Base-by-base conservation (phyloP, 371 early-diverging fungal genomes). In the Rhizopus delemar region DNA sequence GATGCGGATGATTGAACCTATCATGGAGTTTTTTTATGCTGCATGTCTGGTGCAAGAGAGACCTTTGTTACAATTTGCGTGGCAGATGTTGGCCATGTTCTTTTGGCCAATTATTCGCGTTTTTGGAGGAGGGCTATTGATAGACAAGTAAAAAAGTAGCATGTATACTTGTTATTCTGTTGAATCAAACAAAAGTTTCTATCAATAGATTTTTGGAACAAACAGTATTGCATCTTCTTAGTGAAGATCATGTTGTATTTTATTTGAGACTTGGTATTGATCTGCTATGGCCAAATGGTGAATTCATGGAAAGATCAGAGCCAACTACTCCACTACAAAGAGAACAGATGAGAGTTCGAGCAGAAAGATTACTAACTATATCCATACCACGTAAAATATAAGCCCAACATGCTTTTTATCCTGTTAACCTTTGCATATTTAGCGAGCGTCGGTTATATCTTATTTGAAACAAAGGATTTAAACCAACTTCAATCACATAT, bases 281-380 rank as follows among this genome's bases (percentile, higher is more conserved):
- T 28, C 63, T 83, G 13, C 53, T 85, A 50, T 85, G 86, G 86
- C 84, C 86, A 1, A 77, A 80, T 35, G 80, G 82, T 38, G 51
- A 65, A n/a, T 63, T 80, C 65, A 12, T 85, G 53, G 60, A 74
- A 41, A 53, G 77, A 61, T 57, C 62, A 32, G 66, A 74, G 28
- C 62, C 74, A 9, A 62, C 68, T 1, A 74, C 76, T 3, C 63
- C 65, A 9, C 45, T 68, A 8, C 67, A 79, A 56, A 56, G 66
- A 34, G 74, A 76, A 33, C 57, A 68, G 22, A 67, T 70, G 63
- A 53, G 80, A 29, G 68, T 71, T 34, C 57, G 71, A 46, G 80
- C 80, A 2, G 80, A 79, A 53, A 46, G 80, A 8, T 43, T 74
- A 29, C 49, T 79, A 11, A 64, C 66, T 9, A 48, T 76, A 7